Percentiles rank a stretch among this genome's conserved stretches.
phyloP scores from a whole-genome alignment of 495 filamentous ascomycete genomes.

The Hypoxylon fuscum region DNA sequence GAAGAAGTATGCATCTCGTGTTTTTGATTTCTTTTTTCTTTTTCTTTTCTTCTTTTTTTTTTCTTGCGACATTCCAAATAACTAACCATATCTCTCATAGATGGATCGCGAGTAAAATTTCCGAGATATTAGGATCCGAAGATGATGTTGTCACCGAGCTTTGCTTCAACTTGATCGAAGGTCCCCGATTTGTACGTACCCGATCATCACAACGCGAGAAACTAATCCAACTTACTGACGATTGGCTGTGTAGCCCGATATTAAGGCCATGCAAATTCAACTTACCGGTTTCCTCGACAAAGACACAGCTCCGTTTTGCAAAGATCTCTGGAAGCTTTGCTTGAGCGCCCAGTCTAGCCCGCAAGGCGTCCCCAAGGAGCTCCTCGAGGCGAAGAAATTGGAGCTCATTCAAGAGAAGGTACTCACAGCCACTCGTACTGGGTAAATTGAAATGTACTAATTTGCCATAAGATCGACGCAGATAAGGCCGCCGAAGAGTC shows the following conservation, averaged over 20 bases:
- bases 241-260: slow-evolving; percentile 75
- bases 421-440: slow-evolving; percentile 9
- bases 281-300: slow-evolving; percentile 96
- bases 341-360: slow-evolving; percentile 88
- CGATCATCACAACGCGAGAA: slow-evolving; percentile 8
- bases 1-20: slow-evolving; percentile 77
- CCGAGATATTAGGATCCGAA: slow-evolving; percentile 85
- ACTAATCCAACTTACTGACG: slow-evolving; percentile 21
- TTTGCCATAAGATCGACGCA: slow-evolving; percentile 70
- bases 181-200: slow-evolving; percentile 75
- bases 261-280: slow-evolving; percentile 91
- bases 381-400: slow-evolving; percentile 93
- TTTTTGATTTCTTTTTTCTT: too few relatives aligned
- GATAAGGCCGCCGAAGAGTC: slow-evolving; percentile 83
- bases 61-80: background rate
- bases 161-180: slow-evolving; percentile 88
- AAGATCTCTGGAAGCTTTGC: slow-evolving; percentile 90
- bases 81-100: slow-evolving; percentile 58
- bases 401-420: slow-evolving; percentile 96
- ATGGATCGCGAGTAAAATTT: slow-evolving; percentile 91
- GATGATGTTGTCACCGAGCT: slow-evolving; percentile 96
- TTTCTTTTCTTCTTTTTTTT: too few relatives aligned
- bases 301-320: slow-evolving; percentile 89
- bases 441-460: slow-evolving; percentile 20
- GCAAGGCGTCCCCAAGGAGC: slow-evolving; percentile 91